phyloP scores from a whole-genome alignment of 257 asterid genomes.

The Catharanthus roseus region DNA sequence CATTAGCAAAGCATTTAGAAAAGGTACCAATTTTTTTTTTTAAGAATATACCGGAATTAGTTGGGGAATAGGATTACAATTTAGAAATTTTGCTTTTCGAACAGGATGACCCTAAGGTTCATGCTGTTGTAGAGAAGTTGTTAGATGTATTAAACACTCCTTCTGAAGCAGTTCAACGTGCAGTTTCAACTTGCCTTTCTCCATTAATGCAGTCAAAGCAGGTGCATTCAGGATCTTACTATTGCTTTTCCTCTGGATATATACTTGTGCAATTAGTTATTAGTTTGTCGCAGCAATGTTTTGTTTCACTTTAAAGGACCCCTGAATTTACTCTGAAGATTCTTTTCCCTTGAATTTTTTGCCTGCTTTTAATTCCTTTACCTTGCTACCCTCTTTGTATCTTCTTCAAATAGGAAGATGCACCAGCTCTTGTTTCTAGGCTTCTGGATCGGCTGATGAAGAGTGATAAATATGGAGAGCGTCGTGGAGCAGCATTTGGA shows the following conservation, averaged over 20 bases:
- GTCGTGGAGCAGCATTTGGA: slow-evolving; percentile 99
- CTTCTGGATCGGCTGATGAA: slow-evolving; percentile 82
- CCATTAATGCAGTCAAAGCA: slow-evolving; percentile 93
- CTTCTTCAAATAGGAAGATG: slow-evolving; percentile 66
- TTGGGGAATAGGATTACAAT: slow-evolving; percentile 9
- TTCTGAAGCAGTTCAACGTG: slow-evolving; percentile 96
- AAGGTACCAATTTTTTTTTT: slow-evolving; percentile 43
- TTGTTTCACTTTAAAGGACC: not conserved
- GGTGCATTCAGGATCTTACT: slow-evolving; percentile 32
- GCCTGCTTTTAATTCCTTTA: not conserved
- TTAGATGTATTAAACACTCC: slow-evolving; percentile 95
- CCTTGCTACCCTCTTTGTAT: not conserved
- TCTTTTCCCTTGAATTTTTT: not conserved
- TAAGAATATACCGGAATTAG: not conserved
- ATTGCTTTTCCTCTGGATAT: not conserved
- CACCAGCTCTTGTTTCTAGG: slow-evolving; percentile 69
- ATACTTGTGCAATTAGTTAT: not conserved
- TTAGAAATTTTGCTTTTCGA: slow-evolving; percentile 14
- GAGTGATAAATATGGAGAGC: slow-evolving; percentile 97
- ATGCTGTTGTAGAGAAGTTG: slow-evolving; percentile 89
- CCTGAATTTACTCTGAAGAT: not conserved
- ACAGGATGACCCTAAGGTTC: slow-evolving; percentile 97
- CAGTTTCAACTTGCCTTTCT: slow-evolving; percentile 88
- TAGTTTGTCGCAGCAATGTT: not conserved
- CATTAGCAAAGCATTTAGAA: slow-evolving; percentile 86